Base-by-base conservation (phyloP, 2,329 filamentous ascomycete genomes). In the Aspergillus sclerotialis region DNA sequence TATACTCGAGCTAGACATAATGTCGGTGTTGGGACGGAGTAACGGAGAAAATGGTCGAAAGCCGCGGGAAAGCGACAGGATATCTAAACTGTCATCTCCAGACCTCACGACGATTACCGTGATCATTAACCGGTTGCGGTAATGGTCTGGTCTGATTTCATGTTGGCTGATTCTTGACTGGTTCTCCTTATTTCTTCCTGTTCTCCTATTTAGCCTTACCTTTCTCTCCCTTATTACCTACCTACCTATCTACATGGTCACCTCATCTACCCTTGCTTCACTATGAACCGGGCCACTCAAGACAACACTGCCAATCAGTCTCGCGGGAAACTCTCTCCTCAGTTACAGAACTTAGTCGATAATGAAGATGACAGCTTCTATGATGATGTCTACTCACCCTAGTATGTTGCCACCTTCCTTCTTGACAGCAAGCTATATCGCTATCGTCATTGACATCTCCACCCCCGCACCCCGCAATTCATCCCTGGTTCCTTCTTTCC, bases 341-440 rank as follows among this genome's bases (percentile, higher is more conserved):
- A 69, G 19, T 57, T 80, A 3, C 75, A 78, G 56, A 65, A 69
- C 23, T 68, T 72, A 3, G 61, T 79, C 6, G 71, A 80, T 45
- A 63, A 64, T 35, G 72, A 94, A 7, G 83, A 86, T 19, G 80
- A 78, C n/a, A n/a, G n/a, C 49, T 79, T 87, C 50, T 84, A 85
- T 60, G 83, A 88, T 39, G 76, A 85, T 39, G 61, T 93, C 24
- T 80, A 84, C 43, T 80, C 88, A 38, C 84, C 86, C 63, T 80
- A 82, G 84, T 89, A 75, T 44, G 82, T 75, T 3, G 28, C 10
- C 34, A 17, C 17, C 12, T 31, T 34, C 19, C 30, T 30, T 33
- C 12, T 17, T 36, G 28, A 13, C 27, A 35, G 16, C 25, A 12
- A 27, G 27, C 36, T 10, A 13, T 28, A 25, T 23, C 21, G 6